phyloP scores from a whole-genome alignment of 2,329 filamentous ascomycete genomes.

The Apiospora hydei region DNA sequence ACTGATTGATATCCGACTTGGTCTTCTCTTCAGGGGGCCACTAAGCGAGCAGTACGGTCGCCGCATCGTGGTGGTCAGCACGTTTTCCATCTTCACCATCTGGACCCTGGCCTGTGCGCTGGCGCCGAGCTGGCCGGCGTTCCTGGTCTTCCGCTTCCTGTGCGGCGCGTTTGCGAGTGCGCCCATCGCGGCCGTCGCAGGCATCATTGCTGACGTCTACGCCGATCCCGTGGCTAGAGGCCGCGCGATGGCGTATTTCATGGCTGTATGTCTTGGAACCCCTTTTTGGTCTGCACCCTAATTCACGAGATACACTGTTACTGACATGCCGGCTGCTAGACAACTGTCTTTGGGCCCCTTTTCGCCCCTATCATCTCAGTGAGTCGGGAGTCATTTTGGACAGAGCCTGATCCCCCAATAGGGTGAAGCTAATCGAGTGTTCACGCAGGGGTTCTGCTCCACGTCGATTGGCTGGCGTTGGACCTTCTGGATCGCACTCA shows the following conservation, averaged over 20 bases:
- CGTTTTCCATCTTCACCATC: slow-evolving; percentile 56
- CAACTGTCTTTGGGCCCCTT: slow-evolving; percentile 72
- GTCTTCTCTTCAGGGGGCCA: slow-evolving; percentile 59
- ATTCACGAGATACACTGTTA: background rate
- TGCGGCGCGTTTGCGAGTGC: slow-evolving; percentile 62
- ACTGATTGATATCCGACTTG: background rate
- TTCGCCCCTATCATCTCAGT: slow-evolving; percentile 67
- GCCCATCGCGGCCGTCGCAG: slow-evolving; percentile 68
- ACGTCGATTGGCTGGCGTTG: slow-evolving; percentile 70
- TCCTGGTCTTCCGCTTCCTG: slow-evolving; percentile 63
- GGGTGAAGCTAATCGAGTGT: background rate
- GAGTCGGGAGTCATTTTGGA: background rate
- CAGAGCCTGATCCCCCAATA: background rate
- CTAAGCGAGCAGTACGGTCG: slow-evolving; percentile 71
- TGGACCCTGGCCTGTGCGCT: slow-evolving; percentile 65
- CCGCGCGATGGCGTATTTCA: slow-evolving; percentile 68
- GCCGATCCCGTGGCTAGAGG: slow-evolving; percentile 62
- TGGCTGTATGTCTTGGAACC: slow-evolving; percentile 55
- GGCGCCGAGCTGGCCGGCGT: slow-evolving; percentile 57
- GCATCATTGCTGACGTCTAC: slow-evolving; percentile 72
- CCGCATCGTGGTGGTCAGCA: slow-evolving; percentile 51
- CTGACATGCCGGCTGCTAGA: slow-evolving; percentile 42
- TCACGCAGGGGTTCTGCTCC: slow-evolving; percentile 59
- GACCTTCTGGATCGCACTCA: slow-evolving; percentile 74
- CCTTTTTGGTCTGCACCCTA: too few species aligned